Conservation (phyloP, 768 basidiomycete species). For the Auricularia sp. region DNA sequence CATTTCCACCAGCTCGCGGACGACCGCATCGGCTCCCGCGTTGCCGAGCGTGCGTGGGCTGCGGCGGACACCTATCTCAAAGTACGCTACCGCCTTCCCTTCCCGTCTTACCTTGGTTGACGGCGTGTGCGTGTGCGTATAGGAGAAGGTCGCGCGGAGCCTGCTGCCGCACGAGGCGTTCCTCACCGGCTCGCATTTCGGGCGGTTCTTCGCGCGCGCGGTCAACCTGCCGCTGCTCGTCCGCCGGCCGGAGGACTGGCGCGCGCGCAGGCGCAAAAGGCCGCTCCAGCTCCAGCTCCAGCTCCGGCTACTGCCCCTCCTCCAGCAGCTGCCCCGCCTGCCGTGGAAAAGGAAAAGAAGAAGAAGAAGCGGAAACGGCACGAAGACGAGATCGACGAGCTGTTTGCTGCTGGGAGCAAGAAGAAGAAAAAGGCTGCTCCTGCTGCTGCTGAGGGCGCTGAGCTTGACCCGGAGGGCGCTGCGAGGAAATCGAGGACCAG, state of each 20-base stretch:
- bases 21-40: slow-evolving; percentile 82
- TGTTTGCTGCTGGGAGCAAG: slow-evolving; percentile 49
- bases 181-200: slow-evolving; percentile 71
- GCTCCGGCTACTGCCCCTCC: background rate
- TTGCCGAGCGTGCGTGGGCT: slow-evolving; percentile 86
- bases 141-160: slow-evolving; percentile 90
- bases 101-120: background rate
- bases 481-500: slow-evolving; percentile 16
- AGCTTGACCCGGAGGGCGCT: slow-evolving; percentile 4
- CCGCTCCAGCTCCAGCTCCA: slow-evolving; percentile 10
- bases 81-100: slow-evolving; percentile 31
- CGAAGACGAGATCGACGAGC: slow-evolving; percentile 65
- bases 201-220: slow-evolving; percentile 76
- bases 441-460: background rate
- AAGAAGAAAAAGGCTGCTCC: background rate
- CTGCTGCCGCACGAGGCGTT: slow-evolving; percentile 60
- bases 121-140: background rate
- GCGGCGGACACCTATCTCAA: slow-evolving; percentile 88
- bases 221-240: slow-evolving; percentile 70
- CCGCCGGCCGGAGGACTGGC: slow-evolving; percentile 80
- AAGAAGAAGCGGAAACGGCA: slow-evolving; percentile 30
- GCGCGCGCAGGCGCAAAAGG: slow-evolving; percentile 45
- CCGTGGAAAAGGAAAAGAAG: slow-evolving; percentile 15
- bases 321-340: slow-evolving; percentile 14
- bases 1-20: slow-evolving; percentile 75